Percentiles rank a stretch among this genome's conserved stretches.
These are phyloP conservation scores for Chionographis japonica DNA, from an alignment of 106 monocot genomes.

Conservation along the genomic window DNA sequence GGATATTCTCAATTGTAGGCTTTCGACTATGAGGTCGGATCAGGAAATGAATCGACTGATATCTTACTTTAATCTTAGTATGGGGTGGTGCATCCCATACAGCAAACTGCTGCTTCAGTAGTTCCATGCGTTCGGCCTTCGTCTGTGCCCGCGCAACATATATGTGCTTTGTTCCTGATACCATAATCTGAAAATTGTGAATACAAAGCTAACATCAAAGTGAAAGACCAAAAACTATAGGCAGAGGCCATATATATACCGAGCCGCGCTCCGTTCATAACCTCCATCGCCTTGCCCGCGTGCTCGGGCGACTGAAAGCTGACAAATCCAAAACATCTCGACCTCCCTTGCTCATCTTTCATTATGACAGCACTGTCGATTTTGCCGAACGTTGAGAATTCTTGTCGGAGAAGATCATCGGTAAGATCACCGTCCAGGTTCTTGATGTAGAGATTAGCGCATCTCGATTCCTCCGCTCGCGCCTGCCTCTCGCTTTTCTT, in stretches of 20 bases:
- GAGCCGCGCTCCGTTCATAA: constrained; percentile 38
- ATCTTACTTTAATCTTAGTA: not conserved
- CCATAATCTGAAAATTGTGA: not conserved
- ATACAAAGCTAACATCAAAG: not conserved
- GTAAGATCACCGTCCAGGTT: constrained; percentile 45
- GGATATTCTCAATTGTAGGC: not conserved
- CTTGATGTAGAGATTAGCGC: constrained; percentile 58
- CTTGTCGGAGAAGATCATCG: constrained; percentile 29
- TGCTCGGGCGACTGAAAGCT: constrained; percentile 31
- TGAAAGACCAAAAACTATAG: not conserved
- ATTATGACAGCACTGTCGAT: constrained; percentile 45
- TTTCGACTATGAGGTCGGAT: not conserved
- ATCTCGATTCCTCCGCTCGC: constrained; percentile 5
- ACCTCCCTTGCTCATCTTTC: constrained; percentile 39
- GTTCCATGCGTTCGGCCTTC: constrained; percentile 33
- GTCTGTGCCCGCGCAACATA: constrained; percentile 54
- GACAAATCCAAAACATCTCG: constrained; percentile 72
- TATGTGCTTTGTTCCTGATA: constrained; percentile 36
- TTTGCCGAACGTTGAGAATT: constrained; percentile 51
- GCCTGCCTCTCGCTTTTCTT: constrained; percentile 36
- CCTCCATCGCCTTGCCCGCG: constrained; percentile 42
- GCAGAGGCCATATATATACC: constrained; percentile 16
- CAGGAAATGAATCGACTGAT: not conserved
- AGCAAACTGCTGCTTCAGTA: constrained; percentile 10
- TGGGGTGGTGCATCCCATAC: not conserved